Evolutionary conservation across 129 eudicot genomes (phyloP).

Genomic region (Centella asiatica): DNA sequence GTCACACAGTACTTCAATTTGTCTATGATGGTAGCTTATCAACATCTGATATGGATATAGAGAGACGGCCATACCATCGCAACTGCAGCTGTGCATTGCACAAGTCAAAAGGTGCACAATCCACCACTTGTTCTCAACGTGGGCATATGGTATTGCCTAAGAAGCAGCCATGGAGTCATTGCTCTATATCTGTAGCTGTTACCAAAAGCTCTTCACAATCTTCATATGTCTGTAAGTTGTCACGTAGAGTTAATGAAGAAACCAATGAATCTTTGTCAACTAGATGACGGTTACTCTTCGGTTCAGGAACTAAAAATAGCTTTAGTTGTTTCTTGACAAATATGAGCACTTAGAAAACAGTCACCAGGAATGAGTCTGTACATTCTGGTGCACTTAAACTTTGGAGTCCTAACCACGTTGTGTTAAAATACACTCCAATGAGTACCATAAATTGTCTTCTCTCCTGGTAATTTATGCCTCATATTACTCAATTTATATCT

Average conservation of each 20-base stretch:
- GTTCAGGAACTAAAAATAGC: neutral
- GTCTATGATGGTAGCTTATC: constrained; percentile 17
- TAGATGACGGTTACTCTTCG: neutral
- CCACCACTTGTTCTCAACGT: neutral
- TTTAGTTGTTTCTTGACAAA: neutral
- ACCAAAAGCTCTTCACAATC: neutral
- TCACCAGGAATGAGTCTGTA: neutral
- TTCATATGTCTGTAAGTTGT: neutral
- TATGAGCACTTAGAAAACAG: neutral
- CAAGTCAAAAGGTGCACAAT: neutral
- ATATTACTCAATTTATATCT: neutral
- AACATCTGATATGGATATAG: constrained; percentile 5
- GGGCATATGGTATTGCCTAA: constrained; percentile 1
- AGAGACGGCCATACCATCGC: constrained; percentile 24
- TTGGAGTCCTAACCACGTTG: neutral
- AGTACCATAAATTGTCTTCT: neutral
- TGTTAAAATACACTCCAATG: neutral
- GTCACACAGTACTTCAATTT: neutral
- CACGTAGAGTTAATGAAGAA: neutral
- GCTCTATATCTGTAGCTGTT: constrained; percentile 1
- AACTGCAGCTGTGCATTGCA: constrained; percentile 24
- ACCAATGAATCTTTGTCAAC: neutral
- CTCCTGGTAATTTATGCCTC: neutral
- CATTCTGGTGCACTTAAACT: neutral
- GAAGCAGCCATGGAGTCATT: neutral